Base-by-base conservation (phyloP, 176 grass and related monocot genomes). In the Rhynchospora breviuscula region DNA sequence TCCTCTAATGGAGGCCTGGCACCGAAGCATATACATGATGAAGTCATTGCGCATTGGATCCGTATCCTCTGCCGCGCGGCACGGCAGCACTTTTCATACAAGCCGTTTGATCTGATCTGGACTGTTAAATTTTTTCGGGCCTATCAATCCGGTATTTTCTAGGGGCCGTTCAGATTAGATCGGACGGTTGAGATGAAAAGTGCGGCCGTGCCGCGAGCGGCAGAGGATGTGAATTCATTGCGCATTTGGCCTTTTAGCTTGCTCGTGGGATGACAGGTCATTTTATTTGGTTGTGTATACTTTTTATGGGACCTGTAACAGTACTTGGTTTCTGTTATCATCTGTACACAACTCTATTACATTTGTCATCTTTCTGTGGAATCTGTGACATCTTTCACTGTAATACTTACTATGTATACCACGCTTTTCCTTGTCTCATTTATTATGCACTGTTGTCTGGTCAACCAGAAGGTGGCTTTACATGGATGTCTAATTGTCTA, bases 1-100 rank as follows among this genome's bases (percentile, higher is more conserved):
- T 88, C 82, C 81, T 56, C 86, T 1, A 84, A 84, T 78, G 86
- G 86, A 44, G 87, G 84, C 15, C 46, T 45, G 65, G 70, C 87
- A 74, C 88, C 86, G 23, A 90, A 87, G 63, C 78, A 66, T 71
- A 87, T 90, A 44, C 84, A 86, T 85, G 84, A 86, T 85, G 84
- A 93, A 90, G 84, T 93, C 26, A 85, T 90, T 83, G 81, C 86
- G 43, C 86, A 90, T 87, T 85, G n/a, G n/a, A n/a, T n/a, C n/a
- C n/a, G n/a, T n/a, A n/a, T n/a, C n/a, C n/a, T n/a, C n/a, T n/a
- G n/a, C n/a, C n/a, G n/a, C n/a, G n/a, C n/a, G n/a, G n/a, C n/a
- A n/a, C n/a, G n/a, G n/a, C n/a, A n/a, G n/a, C n/a, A n/a, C n/a
- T n/a, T n/a, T n/a, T n/a, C n/a, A n/a, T n/a, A n/a, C n/a, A n/a